Conservation (phyloP, 306 rosid species). For the Lablab purpureus region DNA sequence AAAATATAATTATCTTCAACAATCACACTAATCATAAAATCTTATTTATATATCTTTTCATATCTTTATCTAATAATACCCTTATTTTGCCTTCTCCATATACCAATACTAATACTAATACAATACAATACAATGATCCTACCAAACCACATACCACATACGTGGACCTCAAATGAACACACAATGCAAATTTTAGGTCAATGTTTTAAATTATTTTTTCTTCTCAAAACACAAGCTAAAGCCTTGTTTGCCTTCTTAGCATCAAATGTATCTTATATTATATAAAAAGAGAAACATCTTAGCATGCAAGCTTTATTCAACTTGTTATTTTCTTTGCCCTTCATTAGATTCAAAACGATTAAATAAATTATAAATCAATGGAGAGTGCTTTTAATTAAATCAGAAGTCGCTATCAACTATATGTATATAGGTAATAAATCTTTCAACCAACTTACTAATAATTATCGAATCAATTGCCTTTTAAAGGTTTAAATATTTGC, state of each 20-base stretch:
- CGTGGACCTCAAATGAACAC: slow-evolving; percentile 45
- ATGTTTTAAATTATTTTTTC: slow-evolving; percentile 2
- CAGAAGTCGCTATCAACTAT: slow-evolving; percentile 45
- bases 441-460: slow-evolving; percentile 50
- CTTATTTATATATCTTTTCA: background rate
- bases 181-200: slow-evolving; percentile 12
- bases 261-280: background rate
- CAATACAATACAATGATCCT: background rate
- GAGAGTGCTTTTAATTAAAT: slow-evolving; percentile 29
- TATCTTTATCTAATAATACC: background rate
- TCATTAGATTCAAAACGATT: slow-evolving; percentile 36
- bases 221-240: slow-evolving; percentile 14
- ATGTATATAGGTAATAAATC: slow-evolving; percentile 45
- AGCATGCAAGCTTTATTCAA: slow-evolving; percentile 40
- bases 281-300: slow-evolving; percentile 1
- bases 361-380: slow-evolving; percentile 31
- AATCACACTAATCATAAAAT: background rate
- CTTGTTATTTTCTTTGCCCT: slow-evolving; percentile 30
- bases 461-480: slow-evolving; percentile 36
- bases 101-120: too few species aligned
- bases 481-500: slow-evolving; percentile 5
- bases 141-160: slow-evolving; percentile 37
- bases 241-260: slow-evolving; percentile 2
- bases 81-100: too few species aligned
- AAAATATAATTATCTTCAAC: slow-evolving; percentile 24